A percentile compares a stretch with the other conserved stretches of the same genome.
phyloP scores from a whole-genome alignment of 208 protist species.

The Angomonas ambiguus region DNA sequence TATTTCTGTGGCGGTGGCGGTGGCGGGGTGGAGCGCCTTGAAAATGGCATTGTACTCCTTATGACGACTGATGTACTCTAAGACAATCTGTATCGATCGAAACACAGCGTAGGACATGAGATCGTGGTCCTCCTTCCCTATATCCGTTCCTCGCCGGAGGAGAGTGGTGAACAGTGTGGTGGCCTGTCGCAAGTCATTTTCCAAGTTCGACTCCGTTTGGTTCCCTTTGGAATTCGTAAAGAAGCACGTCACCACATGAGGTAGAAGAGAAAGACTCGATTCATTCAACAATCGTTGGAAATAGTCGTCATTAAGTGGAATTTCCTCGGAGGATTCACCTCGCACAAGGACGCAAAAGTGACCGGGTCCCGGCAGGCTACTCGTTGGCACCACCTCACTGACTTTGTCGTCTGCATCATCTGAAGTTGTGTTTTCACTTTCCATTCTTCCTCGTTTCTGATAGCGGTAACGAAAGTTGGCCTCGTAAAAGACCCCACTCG shows the following conservation, averaged over 20 bases:
- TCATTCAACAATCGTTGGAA: neutral
- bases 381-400: neutral
- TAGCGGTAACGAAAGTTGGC: conserved; percentile 4
- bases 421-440: no score
- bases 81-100: neutral
- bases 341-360: neutral
- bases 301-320: neutral
- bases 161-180: neutral
- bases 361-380: neutral
- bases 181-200: neutral
- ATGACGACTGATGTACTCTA: neutral
- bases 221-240: neutral
- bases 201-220: neutral
- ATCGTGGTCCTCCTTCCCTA: neutral
- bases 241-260: neutral
- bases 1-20: neutral
- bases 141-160: neutral
- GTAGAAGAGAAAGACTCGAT: neutral
- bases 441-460: neutral
- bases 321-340: neutral
- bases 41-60: neutral
- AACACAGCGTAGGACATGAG: neutral
- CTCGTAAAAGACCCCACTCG: conserved; percentile 1
- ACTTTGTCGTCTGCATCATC: no score
- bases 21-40: neutral